phyloP scores from a whole-genome alignment of 176 grass and related monocot species.

The Thalia dealbata region DNA sequence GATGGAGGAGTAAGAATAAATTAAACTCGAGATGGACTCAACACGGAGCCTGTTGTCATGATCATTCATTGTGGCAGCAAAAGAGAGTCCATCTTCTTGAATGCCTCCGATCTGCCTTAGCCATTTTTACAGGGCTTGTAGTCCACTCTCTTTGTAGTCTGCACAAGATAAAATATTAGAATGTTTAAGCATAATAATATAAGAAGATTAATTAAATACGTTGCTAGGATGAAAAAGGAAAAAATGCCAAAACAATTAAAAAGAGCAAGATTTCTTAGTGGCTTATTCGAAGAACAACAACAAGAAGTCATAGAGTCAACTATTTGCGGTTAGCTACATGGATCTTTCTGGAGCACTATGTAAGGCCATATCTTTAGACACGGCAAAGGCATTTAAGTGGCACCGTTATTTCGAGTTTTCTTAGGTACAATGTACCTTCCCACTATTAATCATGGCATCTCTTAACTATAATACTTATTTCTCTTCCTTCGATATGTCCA shows the following conservation, averaged over 20 bases:
- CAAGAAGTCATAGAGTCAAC: not conserved
- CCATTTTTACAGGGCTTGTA: conserved; percentile 33
- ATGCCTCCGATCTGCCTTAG: conserved; percentile 13
- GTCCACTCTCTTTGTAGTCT: conserved; percentile 33
- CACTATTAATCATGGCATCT: too few species aligned
- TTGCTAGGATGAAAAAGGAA: not conserved
- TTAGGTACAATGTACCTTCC: not conserved
- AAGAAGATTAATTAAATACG: not conserved
- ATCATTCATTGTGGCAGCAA: conserved; percentile 9
- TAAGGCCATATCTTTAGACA: not conserved
- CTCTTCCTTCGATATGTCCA: too few species aligned
- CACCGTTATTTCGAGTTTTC: not conserved
- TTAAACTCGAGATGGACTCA: not conserved
- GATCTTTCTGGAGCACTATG: not conserved
- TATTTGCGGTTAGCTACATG: not conserved
- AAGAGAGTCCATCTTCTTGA: conserved; percentile 22
- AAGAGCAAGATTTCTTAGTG: not conserved
- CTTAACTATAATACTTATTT: too few species aligned
- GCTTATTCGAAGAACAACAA: not conserved
- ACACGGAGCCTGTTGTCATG: not conserved
- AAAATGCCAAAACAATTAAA: not conserved
- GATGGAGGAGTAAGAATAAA: not conserved
- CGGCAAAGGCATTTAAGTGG: not conserved
- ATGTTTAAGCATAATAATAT: not conserved
- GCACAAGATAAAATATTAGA: not conserved